Conservation (phyloP, 305 asterid genomes). For the Ilex paraguariensis region DNA sequence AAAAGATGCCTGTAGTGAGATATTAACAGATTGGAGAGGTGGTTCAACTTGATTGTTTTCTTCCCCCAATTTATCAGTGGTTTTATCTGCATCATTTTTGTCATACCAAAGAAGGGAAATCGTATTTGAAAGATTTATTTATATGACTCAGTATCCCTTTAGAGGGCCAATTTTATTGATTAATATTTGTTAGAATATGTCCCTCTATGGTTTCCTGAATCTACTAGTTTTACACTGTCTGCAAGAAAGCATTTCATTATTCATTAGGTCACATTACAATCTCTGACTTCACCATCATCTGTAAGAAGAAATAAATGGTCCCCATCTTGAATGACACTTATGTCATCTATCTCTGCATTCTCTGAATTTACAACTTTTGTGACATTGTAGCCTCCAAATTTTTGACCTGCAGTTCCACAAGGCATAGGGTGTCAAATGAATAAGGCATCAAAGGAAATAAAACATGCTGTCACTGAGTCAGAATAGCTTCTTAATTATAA, state of each 20-base stretch:
- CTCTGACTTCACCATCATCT: conserved; percentile 23
- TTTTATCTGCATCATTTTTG: too few species aligned
- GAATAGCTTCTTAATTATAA: background rate
- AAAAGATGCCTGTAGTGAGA: background rate
- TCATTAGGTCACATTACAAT: conserved; percentile 27
- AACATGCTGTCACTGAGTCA: background rate
- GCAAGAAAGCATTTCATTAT: background rate
- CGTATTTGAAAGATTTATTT: too few species aligned
- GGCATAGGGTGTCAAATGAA: conserved; percentile 15
- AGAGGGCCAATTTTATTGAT: too few species aligned
- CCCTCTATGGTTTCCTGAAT: too few species aligned
- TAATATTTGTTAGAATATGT: too few species aligned
- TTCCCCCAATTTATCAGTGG: background rate
- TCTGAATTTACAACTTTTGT: conserved; percentile 56
- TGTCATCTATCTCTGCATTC: conserved; percentile 78
- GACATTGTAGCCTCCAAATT: conserved; percentile 54
- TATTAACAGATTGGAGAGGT: background rate
- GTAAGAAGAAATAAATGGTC: conserved; percentile 69
- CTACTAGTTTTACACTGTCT: too few species aligned
- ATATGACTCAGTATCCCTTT: too few species aligned
- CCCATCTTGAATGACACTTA: conserved; percentile 66
- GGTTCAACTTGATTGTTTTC: background rate
- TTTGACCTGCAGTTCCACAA: conserved; percentile 62
- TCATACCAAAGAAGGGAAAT: too few species aligned
- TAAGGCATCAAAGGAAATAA: conserved; percentile 7